Evolutionary conservation across 2,329 filamentous ascomycete genomes (phyloP), one percentile per base, ranked within the genome.

Genomic region (Nigrospora oryzae): DNA sequence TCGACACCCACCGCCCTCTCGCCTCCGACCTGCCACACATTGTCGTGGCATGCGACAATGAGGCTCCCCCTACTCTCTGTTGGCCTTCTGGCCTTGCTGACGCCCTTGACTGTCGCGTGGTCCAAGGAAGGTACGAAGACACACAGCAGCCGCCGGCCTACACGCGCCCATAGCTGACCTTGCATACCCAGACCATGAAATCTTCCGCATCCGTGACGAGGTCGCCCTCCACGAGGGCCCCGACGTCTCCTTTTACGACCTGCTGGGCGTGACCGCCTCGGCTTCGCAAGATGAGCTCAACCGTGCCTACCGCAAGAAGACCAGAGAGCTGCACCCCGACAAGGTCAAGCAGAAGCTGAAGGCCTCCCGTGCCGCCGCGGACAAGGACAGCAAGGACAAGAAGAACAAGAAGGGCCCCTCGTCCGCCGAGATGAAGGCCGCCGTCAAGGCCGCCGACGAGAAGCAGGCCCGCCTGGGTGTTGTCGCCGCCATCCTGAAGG

Each of bases 181-280:
- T 30, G 13, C n/a, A 33, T 36, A 50, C 11, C 32, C 58, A 94
- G 93, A 98, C 68, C 89, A 94, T 62, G 93, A 98, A 69, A 97
- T 98, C 70, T 98, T 98, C 73, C 86, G 89, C 56, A 76, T 98
- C 50, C 84, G 84, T 60, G 89, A 96, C 69, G 93, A 97, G 63
- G 79, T 98, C 45, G 70, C 78, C 49, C 68, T 79, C 38, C 72
- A 81, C 52, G 87, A 96, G 64, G 89, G 93, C 46, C 59, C 73
- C 42, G 83, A 86, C 50, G 77, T 88, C 48, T 93, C 87, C 56
- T 98, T 98, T 68, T 98, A 98, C 78, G 84, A 94, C 62, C 93
- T 95, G 68, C 74, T 98, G 51, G 89, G 84, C 58, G 77, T 95
- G 52, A 72, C 76, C 42, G 72, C 81, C 48, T 75, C 75, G 47